Base-by-base conservation (phyloP, 1,284 basidiomycete species). In the Hemileia vastatrix region DNA sequence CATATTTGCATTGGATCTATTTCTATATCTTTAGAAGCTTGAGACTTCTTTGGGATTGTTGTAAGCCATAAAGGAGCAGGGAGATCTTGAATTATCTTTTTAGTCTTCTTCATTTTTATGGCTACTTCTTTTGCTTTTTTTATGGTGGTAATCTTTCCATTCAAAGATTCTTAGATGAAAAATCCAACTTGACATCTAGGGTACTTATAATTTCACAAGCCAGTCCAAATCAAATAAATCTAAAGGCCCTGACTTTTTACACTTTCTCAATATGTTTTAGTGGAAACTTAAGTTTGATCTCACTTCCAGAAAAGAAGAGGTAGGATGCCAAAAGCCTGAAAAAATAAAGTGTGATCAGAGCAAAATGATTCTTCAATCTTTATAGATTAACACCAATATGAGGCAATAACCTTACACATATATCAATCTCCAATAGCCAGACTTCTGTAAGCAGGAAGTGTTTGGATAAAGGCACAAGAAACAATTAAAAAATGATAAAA, bases 381-480 rank as follows among this genome's bases (percentile, higher is more conserved):
- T n/a, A n/a, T 18, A 23, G 31, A 5, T 24, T 40, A 27, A 15
- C 24, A 18, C 21, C 15, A 23, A 24, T 5, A 36, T 44, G 15
- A 8, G 23, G 1, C 8, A 48, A 65, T 63, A 65, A 65, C 71
- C 63, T 68, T 72, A 67, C 68, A 68, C 40, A 73, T 53, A 27
- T 70, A 67, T 32, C 70, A 63, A 27, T 71, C 65, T 4, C 68
- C 67, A 44, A 73, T 65, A 19, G 69, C 70, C 23, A 73, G 53
- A 24, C 68, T 68, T 49, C 72, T 71, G 31, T 65, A 65, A 19
- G 67, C 65, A 23, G 70, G 71, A 1, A 72, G 33, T 1, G 69
- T 68, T 9, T 67, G 65, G n/a, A 72, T 66, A 13, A 73, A 69
- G 56, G 18, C 65, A 65, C 57, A 71, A 66, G 64, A 68, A 57